These are phyloP conservation scores for Piper longum DNA, from an alignment of 164 flowering plant species.

Conservation along the genomic window DNA sequence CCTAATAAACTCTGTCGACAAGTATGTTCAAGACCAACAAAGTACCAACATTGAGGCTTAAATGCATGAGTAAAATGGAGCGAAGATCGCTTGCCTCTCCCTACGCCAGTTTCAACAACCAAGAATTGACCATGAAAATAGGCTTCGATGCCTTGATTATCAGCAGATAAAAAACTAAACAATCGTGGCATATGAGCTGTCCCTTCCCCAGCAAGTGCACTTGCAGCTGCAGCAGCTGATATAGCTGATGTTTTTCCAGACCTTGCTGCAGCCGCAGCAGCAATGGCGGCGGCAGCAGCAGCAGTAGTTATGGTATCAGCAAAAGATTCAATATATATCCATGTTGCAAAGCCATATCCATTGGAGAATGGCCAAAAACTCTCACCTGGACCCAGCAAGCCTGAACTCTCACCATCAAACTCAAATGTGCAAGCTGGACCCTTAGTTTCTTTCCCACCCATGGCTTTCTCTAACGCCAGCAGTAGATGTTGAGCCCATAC, in stretches of 20 bases:
- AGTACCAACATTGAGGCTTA: slow-evolving; percentile 97
- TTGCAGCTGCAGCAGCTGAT: slow-evolving; percentile 99
- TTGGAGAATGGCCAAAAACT: slow-evolving; percentile 94
- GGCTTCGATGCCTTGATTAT: slow-evolving; percentile 97
- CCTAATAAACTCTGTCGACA: slow-evolving; percentile 80
- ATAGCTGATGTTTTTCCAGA: slow-evolving; percentile 96
- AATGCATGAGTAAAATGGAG: slow-evolving; percentile 97
- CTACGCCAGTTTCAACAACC: slow-evolving; percentile 94
- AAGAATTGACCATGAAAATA: slow-evolving; percentile 98
- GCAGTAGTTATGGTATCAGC: slow-evolving; percentile 97
- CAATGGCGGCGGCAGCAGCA: slow-evolving; percentile 95
- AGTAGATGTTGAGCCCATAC: slow-evolving; percentile 55
- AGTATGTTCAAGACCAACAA: slow-evolving; percentile 84
- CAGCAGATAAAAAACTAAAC: slow-evolving; percentile 93
- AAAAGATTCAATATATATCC: slow-evolving; percentile 98
- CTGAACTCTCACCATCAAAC: slow-evolving; percentile 99
- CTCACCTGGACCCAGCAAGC: slow-evolving; percentile 95
- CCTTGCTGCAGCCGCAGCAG: slow-evolving; percentile 95
- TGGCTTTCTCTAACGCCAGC: slow-evolving; percentile 82
- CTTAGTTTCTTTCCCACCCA: slow-evolving; percentile 69
- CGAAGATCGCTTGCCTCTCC: slow-evolving; percentile 89
- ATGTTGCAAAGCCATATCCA: slow-evolving; percentile 95
- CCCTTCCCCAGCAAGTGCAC: slow-evolving; percentile 99
- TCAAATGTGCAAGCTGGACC: slow-evolving; percentile 94
- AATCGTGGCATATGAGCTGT: slow-evolving; percentile 96